These are phyloP conservation scores for Phialophora verrucosa DNA, from an alignment of 2,329 filamentous ascomycete genomes.

Conservation along the genomic window DNA sequence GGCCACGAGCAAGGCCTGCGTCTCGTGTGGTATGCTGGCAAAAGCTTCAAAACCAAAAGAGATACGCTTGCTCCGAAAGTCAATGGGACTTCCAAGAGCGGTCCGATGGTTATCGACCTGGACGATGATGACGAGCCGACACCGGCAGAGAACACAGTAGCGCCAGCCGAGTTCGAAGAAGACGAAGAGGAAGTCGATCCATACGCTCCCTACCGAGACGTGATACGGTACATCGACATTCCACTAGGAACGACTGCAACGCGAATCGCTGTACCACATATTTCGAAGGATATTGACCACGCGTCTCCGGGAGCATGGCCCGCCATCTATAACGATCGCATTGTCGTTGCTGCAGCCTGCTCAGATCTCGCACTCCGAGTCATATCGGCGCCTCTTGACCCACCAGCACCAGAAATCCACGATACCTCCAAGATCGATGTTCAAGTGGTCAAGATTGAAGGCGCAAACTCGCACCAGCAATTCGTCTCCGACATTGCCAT, in stretches of 20 bases:
- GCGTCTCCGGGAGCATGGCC: slow-evolving; percentile 48
- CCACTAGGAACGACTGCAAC: slow-evolving; percentile 60
- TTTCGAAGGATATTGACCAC: slow-evolving; percentile 44
- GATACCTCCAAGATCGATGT: slow-evolving; percentile 49
- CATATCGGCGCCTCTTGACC: slow-evolving; percentile 60
- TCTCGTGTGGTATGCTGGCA: slow-evolving; percentile 66
- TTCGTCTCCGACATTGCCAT: slow-evolving; percentile 59
- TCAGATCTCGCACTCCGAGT: slow-evolving; percentile 63
- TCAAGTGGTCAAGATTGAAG: slow-evolving; percentile 55
- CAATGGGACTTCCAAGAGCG: slow-evolving; percentile 49
- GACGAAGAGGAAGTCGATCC: slow-evolving; percentile 65
- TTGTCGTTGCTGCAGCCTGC: slow-evolving; percentile 62
- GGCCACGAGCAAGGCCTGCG: slow-evolving; percentile 64
- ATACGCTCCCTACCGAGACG: slow-evolving; percentile 59
- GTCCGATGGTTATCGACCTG: slow-evolving; percentile 62
- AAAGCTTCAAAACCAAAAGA: slow-evolving; percentile 50
- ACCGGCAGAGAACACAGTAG: slow-evolving; percentile 32
- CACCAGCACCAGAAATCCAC: slow-evolving; percentile 54
- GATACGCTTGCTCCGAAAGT: slow-evolving; percentile 43
- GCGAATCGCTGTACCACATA: slow-evolving; percentile 56
- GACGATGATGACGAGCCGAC: slow-evolving; percentile 61
- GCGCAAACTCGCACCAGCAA: slow-evolving; percentile 56
- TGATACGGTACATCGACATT: slow-evolving; percentile 62
- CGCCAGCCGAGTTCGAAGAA: slow-evolving; percentile 54
- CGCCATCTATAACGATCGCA: slow-evolving; percentile 54